Evolutionary conservation across 805 yeast genomes (phyloP).

Genomic region (Ogataea nitratoaversa): DNA sequence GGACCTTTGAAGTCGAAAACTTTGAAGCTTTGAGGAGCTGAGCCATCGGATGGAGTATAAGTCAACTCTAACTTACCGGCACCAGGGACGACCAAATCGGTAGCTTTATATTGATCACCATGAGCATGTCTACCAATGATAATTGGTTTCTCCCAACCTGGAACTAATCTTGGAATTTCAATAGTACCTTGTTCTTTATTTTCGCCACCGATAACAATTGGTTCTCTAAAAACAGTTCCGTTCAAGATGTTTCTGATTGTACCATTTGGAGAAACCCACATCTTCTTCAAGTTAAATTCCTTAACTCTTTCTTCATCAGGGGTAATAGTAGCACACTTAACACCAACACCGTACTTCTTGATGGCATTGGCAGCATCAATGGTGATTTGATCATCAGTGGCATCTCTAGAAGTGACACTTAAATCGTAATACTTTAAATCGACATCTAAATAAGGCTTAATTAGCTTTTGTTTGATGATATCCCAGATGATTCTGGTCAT

Average conservation of each 20-base stretch:
- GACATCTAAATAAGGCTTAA: constrained; percentile 79
- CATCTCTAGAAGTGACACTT: constrained; percentile 81
- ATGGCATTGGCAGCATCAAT: constrained; percentile 88
- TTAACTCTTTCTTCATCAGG: constrained; percentile 94
- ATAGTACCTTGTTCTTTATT: constrained; percentile 36
- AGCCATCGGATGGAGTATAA: constrained; percentile 68
- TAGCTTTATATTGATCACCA: constrained; percentile 96
- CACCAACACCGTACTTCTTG: constrained; percentile 83
- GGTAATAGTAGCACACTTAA: constrained; percentile 98
- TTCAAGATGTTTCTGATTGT: constrained; percentile 93
- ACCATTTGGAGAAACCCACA: constrained; percentile 98
- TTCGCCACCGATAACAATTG: constrained; percentile 63
- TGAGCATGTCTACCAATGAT: constrained; percentile 96
- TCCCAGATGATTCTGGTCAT: constrained; percentile 97
- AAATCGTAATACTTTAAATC: constrained; percentile 91
- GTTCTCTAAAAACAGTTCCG: constrained; percentile 96
- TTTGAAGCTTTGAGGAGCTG: constrained; percentile 48
- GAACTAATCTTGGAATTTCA: constrained; percentile 78
- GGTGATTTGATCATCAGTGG: constrained; percentile 85
- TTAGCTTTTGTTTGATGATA: constrained; percentile 77
- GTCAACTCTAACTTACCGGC: constrained; percentile 78
- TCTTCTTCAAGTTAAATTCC: constrained; percentile 85
- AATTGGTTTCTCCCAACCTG: constrained; percentile 93
- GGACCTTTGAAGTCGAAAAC: constrained; percentile 68
- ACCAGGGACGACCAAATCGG: constrained; percentile 72